Conservation (phyloP, 2,329 filamentous ascomycete genomes). For the Nothopassalora personata region DNA sequence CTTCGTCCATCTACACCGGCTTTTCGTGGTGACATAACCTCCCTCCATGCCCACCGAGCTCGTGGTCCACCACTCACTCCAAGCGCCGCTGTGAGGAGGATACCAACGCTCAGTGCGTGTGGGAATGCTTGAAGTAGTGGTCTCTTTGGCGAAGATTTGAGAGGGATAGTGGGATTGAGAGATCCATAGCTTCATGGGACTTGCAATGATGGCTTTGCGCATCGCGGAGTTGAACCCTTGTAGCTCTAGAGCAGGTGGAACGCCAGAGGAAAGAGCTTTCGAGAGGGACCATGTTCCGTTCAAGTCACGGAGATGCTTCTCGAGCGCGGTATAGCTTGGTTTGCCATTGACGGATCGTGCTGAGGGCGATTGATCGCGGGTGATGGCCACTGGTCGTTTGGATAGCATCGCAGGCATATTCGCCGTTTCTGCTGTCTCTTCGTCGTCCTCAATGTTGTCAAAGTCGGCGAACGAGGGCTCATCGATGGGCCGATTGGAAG, state of each 20-base stretch:
- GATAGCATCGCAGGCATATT: neutral
- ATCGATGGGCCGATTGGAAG: neutral
- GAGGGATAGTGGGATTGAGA: conserved; percentile 15
- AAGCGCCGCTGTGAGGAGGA: conserved; percentile 9
- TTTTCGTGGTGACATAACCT: neutral
- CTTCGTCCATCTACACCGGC: conserved; percentile 14
- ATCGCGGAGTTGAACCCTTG: neutral
- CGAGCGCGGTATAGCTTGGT: neutral
- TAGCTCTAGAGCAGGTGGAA: conserved; percentile 1
- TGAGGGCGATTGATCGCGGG: neutral
- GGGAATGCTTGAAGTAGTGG: neutral
- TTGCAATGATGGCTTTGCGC: conserved; percentile 10
- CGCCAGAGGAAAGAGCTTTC: conserved; percentile 1
- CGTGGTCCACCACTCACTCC: conserved; percentile 10
- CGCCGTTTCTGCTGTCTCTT: neutral
- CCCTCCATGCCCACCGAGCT: neutral
- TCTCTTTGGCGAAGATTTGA: conserved; percentile 14
- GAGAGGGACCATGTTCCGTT: conserved; percentile 3
- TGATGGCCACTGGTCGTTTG: neutral
- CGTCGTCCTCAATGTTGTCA: neutral
- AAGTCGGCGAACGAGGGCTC: neutral
- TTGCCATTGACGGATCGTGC: neutral
- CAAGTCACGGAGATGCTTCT: conserved; percentile 2
- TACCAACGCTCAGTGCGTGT: conserved; percentile 12
- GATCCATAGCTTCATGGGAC: conserved; percentile 7